phyloP scores from a whole-genome alignment of 225 moss, liverwort and hornwort species.

The Polytrichum commune region DNA sequence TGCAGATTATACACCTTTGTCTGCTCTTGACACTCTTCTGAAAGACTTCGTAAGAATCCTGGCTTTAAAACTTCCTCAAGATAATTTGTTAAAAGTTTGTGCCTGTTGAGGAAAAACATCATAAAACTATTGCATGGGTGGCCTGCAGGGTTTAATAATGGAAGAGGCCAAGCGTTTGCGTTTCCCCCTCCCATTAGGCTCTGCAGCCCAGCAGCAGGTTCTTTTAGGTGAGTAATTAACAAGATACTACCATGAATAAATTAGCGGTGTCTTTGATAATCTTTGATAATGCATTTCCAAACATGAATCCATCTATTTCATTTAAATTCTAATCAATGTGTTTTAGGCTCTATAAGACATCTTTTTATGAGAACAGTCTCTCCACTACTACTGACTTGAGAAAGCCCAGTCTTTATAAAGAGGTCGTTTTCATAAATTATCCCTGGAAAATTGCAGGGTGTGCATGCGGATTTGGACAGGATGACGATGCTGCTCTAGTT shows the following conservation, averaged over 20 bases:
- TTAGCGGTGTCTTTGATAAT: too few species aligned
- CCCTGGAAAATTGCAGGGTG: conserved; percentile 45
- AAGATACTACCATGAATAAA: too few species aligned
- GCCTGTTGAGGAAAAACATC: too few species aligned
- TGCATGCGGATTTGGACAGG: conserved; percentile 69
- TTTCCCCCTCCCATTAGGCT: conserved; percentile 81
- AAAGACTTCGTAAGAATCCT: conserved; percentile 66
- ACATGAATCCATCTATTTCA: too few species aligned
- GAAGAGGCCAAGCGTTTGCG: conserved; percentile 72
- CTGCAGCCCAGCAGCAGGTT: conserved; percentile 78
- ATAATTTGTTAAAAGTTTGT: too few species aligned
- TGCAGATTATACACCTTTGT: conserved; percentile 46
- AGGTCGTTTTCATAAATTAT: not conserved
- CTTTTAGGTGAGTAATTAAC: conserved; percentile 39
- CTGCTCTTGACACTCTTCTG: conserved; percentile 64
- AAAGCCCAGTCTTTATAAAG: too few species aligned
- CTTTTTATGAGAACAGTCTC: too few species aligned
- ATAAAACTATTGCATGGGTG: conserved; percentile 1
- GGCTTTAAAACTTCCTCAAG: not conserved
- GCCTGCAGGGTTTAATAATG: conserved; percentile 51
- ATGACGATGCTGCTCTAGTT: conserved; percentile 69
- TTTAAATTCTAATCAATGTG: too few species aligned
- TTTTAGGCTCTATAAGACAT: too few species aligned
- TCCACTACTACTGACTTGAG: not conserved
- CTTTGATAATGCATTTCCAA: too few species aligned